Evolutionary conservation across 2,329 filamentous ascomycete species (phyloP).

Genomic region (Neonectria sp.): DNA sequence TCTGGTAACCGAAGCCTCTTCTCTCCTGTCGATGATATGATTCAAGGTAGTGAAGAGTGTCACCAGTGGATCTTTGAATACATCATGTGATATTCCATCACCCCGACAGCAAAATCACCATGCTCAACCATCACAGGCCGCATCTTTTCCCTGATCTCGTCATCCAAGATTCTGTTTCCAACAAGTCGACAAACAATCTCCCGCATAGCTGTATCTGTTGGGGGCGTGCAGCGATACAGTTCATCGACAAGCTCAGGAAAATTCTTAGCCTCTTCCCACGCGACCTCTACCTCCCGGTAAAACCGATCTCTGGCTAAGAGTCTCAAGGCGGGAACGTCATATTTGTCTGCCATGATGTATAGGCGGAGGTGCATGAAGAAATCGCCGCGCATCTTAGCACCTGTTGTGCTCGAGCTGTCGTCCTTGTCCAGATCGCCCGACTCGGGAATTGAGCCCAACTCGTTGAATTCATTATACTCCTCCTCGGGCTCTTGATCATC

Average conservation of each 20-base stretch:
- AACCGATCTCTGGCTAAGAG: conserved; percentile 50
- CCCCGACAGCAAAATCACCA: conserved; percentile 29
- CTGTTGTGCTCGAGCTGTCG: background rate
- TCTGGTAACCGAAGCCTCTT: no score
- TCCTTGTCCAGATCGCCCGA: background rate
- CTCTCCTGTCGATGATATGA: background rate
- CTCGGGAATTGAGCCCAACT: background rate
- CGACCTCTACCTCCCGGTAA: conserved; percentile 38
- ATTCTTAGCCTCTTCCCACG: conserved; percentile 23
- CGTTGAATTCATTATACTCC: conserved; percentile 34
- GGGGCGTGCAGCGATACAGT: conserved; percentile 24
- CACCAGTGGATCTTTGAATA: background rate
- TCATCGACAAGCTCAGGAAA: conserved; percentile 33
- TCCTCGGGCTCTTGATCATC: conserved; percentile 3
- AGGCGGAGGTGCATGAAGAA: conserved; percentile 43
- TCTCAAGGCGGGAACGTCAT: conserved; percentile 51
- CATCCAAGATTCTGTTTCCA: conserved; percentile 7
- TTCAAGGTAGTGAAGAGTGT: background rate
- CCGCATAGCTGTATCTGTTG: conserved; percentile 21
- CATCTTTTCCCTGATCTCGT: conserved; percentile 19
- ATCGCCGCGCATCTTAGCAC: background rate
- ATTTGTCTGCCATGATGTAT: conserved; percentile 56
- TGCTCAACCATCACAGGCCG: conserved; percentile 27
- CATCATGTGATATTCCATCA: conserved; percentile 32
- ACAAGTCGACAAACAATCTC: conserved; percentile 38